Base-by-base conservation (phyloP, 371 early-diverging fungal genomes). In the Mortierella sp. region DNA sequence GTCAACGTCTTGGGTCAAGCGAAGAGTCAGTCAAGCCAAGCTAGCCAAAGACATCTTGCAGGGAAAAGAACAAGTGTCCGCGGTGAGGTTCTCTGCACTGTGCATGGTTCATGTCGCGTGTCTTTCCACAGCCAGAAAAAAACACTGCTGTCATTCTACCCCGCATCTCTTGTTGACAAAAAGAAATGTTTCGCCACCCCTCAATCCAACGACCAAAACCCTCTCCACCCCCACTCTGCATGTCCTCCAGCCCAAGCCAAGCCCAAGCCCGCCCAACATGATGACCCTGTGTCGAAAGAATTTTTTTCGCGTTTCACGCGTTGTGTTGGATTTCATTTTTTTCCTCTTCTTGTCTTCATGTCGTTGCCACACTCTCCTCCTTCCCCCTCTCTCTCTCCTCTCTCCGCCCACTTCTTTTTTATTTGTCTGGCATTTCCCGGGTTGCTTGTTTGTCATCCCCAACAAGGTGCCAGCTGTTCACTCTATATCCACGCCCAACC, bases 291-390 rank as follows among this genome's bases (percentile, higher is more conserved):
- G 19, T 19, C 61, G 19, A 61, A 61, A 61, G 61, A 40, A 19
- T 67, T 67, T 67, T 64, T 64, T 67, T 67, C 43, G 67, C 67
- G 67, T 67, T 67, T 67, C 67, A 67, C 67, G 67, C 67, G 67
- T 67, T 34, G 61, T 61, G 59, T 59, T 61, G 28, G 61, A 61
- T 71, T 46, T 40, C 6, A 1, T 46, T 13, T 46, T 46, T 46
- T 16, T 16, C 50, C 51, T 21, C 34, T 69, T n/a, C n/a, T n/a
- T n/a, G n/a, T n/a, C 50, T 34, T 71, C 24, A 37, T 71, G 44
- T 71, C 31, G 46, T 71, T 46, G 5, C 50, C 31, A 26, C 46
- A 24, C 31, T 28, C 4, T 4, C 43, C 43, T 40, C 19, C 19
- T 14, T 40, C 43, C 43, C 43, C 19, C 34, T 61, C 61, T 28